Conservation (phyloP, 176 grass and related monocot genomes). For the Juncus effusus region DNA sequence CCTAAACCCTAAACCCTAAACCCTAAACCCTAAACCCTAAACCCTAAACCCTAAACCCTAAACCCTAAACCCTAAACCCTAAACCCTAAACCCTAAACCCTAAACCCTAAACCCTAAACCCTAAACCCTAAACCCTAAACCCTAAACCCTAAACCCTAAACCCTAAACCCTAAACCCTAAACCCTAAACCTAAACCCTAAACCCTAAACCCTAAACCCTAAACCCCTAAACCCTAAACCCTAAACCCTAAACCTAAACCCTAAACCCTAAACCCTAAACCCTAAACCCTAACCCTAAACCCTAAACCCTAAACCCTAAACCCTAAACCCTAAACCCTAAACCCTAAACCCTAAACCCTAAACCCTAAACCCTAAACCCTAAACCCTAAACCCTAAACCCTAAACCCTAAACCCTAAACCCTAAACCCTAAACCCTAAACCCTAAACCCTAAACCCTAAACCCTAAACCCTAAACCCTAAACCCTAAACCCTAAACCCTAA, state of each 20-base stretch:
- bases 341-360: constrained; percentile 21
- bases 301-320: constrained; percentile 18
- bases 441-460: constrained; percentile 14
- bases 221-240: too few species aligned
- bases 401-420: constrained; percentile 24
- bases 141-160: constrained; percentile 24
- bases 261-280: constrained; percentile 25
- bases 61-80: constrained; percentile 15
- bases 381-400: constrained; percentile 32
- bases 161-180: constrained; percentile 17
- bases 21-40: too few species aligned
- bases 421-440: constrained; percentile 19
- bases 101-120: constrained; percentile 15
- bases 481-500: constrained; percentile 19
- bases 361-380: constrained; percentile 32
- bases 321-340: constrained; percentile 32
- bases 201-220: constrained; percentile 21
- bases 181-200: too few species aligned
- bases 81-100: constrained; percentile 26
- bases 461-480: constrained; percentile 9
- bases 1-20: constrained; percentile 33
- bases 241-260: constrained; percentile 28
- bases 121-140: constrained; percentile 26
- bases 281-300: constrained; percentile 9
- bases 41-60: constrained; percentile 14